phyloP scores from a whole-genome alignment of 83 land plant species.

The Larix sibirica region DNA sequence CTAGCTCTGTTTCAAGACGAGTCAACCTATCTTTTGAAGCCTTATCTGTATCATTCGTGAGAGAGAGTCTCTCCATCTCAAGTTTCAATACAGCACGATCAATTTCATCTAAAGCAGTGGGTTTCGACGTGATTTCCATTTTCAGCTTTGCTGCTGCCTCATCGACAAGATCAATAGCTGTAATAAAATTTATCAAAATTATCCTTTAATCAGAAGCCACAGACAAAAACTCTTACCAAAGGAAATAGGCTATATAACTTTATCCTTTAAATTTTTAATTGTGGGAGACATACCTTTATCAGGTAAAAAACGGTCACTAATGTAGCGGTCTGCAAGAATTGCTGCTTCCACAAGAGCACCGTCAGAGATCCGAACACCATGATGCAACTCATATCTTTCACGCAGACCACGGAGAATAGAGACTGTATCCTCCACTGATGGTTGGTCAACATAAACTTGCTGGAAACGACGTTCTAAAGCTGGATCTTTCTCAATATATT shows the following conservation, averaged over 20 bases:
- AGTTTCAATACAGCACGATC: constrained; percentile 90
- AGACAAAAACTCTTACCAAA: background rate
- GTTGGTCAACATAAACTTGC: constrained; percentile 97
- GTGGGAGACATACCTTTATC: constrained; percentile 56
- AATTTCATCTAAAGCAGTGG: constrained; percentile 96
- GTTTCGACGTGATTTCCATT: constrained; percentile 99
- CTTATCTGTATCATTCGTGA: constrained; percentile 88
- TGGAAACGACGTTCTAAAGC: constrained; percentile 97
- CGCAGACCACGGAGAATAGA: constrained; percentile 92
- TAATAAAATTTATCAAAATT: background rate
- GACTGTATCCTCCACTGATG: constrained; percentile 86
- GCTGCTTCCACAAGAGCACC: constrained; percentile 95
- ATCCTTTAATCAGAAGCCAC: background rate
- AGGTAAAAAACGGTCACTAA: constrained; percentile 85
- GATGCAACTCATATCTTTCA: constrained; percentile 95
- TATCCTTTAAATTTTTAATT: background rate
- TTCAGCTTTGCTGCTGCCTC: constrained; percentile 96
- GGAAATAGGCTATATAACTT: background rate
- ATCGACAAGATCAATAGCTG: constrained; percentile 83
- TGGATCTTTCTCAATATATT: constrained; percentile 98
- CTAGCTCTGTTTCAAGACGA: constrained; percentile 82
- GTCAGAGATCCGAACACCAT: constrained; percentile 95
- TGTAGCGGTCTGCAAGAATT: constrained; percentile 83
- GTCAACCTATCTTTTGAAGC: constrained; percentile 89
- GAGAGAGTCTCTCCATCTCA: constrained; percentile 97